Conservation (phyloP, 108 stramenopile species). For the Skeletonema grethae region DNA sequence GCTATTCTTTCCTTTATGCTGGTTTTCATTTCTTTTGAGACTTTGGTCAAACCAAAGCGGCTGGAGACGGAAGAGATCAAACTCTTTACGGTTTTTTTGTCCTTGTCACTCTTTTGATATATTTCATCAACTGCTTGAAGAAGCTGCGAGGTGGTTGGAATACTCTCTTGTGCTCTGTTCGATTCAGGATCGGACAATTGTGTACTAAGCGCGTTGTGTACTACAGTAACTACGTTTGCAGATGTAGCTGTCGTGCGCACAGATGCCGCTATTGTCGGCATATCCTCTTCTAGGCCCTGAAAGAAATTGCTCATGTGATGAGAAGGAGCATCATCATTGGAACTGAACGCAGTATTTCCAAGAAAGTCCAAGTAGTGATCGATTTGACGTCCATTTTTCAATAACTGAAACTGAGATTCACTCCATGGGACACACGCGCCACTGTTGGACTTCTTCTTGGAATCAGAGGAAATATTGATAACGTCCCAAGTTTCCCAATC, state of each 20-base stretch:
- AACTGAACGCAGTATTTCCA: conserved; percentile 42
- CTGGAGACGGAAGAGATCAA: background rate
- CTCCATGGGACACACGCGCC: conserved; percentile 48
- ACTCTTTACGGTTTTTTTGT: background rate
- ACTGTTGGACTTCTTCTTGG: background rate
- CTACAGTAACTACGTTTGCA: background rate
- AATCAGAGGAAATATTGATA: conserved; percentile 18
- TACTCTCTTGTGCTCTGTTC: background rate
- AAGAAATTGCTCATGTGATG: conserved; percentile 25
- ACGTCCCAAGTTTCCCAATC: conserved; percentile 55
- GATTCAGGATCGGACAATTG: background rate
- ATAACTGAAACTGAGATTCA: conserved; percentile 40
- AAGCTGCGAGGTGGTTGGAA: background rate
- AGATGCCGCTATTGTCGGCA: background rate
- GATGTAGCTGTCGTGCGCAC: background rate
- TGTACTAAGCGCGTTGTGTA: background rate
- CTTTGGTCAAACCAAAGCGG: background rate
- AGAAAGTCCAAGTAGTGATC: conserved; percentile 55
- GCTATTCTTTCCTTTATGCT: conserved; percentile 6
- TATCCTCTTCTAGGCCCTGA: conserved; percentile 8
- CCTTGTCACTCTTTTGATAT: background rate
- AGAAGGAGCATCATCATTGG: conserved; percentile 10
- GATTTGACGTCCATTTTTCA: conserved; percentile 50
- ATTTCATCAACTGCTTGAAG: background rate
- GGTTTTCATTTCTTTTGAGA: background rate